A percentile compares a stretch with the other conserved stretches of the same genome.
Conservation (phyloP, 192 early-diverging fungal genomes). For the Rhizoclosmatium globosum region DNA sequence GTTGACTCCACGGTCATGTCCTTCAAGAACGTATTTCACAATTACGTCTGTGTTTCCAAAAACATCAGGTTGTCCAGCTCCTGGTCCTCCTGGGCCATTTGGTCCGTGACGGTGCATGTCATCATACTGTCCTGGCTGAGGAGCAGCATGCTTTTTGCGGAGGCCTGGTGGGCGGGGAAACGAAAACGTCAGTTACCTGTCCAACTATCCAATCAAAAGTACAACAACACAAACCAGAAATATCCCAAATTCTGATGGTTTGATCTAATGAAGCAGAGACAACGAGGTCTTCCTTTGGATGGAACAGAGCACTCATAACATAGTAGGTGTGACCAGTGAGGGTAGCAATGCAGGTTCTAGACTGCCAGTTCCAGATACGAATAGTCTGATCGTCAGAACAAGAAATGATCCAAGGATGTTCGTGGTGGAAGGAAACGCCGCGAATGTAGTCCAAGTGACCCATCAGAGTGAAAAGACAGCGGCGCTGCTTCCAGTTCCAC, state of each 20-base stretch:
- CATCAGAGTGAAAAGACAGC: constrained; percentile 95
- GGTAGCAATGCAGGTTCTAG: constrained; percentile 95
- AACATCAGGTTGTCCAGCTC: constrained; percentile 84
- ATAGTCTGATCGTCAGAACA: constrained; percentile 99
- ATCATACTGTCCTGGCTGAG: constrained; percentile 40
- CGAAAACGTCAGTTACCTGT: neutral
- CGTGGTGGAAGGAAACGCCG: constrained; percentile 96
- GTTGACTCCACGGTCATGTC: constrained; percentile 97
- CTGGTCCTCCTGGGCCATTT: constrained; percentile 44
- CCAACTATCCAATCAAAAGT: neutral
- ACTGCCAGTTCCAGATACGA: constrained; percentile 99
- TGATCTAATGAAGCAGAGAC: constrained; percentile 96
- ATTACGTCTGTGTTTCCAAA: constrained; percentile 97
- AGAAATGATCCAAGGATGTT: constrained; percentile 97
- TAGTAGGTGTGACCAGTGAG: constrained; percentile 99
- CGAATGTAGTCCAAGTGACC: constrained; percentile 99
- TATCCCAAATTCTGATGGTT: constrained; percentile 99
- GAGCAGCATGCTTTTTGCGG: constrained; percentile 83
- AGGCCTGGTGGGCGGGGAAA: constrained; percentile 57
- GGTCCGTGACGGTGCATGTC: constrained; percentile 38
- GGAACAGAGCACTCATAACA: constrained; percentile 98
- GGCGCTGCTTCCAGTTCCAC: constrained; percentile 98
- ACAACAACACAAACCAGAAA: constrained; percentile 70
- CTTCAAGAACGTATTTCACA: constrained; percentile 98
- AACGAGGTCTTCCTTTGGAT: constrained; percentile 96